Evolutionary conservation across 441 rosid species (phyloP).

Genomic region (Populus hybrid): DNA sequence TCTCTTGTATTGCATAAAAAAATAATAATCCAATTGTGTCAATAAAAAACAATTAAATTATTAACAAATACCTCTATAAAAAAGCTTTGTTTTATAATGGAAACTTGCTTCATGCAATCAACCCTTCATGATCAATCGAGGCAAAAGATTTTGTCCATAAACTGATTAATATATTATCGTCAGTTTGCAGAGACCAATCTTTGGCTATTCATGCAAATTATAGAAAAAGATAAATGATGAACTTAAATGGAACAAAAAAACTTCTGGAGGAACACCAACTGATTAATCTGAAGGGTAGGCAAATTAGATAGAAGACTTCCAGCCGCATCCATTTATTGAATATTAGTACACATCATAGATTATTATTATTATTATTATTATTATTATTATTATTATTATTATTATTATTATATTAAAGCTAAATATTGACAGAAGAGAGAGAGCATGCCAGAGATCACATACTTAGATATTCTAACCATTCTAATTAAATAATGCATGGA

Average conservation of each 20-base stretch:
- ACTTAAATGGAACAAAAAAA: not conserved
- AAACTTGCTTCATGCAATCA: no score
- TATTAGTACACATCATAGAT: not conserved
- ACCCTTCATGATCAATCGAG: no score
- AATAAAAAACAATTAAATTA: no score
- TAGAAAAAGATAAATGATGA: not conserved
- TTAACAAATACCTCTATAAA: no score
- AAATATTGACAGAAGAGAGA: constrained; percentile 68
- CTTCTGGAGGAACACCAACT: not conserved
- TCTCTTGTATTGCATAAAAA: no score
- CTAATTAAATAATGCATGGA: constrained; percentile 10
- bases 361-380: no score
- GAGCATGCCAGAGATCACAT: constrained; percentile 35
- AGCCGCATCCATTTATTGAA: not conserved
- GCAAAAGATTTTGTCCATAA: no score
- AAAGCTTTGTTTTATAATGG: no score
- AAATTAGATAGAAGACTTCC: not conserved
- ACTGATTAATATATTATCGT: not conserved
- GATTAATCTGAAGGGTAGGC: not conserved
- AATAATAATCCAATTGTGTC: no score
- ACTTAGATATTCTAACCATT: constrained; percentile 6
- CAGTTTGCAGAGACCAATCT: not conserved
- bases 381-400: no score
- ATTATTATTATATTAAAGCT: not conserved
- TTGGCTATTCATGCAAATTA: not conserved